Evolutionary conservation across 2,329 filamentous ascomycete species (phyloP).

Genomic region (Epicoccum nigrum): DNA sequence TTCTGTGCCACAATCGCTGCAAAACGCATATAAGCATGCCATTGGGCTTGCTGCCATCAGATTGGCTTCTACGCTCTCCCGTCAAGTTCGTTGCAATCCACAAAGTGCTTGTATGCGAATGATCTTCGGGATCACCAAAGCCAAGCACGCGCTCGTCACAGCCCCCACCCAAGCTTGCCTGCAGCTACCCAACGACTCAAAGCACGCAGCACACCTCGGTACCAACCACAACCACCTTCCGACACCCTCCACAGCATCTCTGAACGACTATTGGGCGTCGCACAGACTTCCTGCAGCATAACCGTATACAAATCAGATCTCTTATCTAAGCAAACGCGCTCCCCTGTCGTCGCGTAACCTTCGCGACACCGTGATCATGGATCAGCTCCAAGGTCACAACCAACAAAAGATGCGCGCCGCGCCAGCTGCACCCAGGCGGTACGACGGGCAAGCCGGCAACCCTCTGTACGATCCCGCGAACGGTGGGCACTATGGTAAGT

Average conservation of each 20-base stretch:
- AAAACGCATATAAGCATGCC: slow-evolving; percentile 36
- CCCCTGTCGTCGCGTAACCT: slow-evolving; percentile 42
- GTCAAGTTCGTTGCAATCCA: neutral
- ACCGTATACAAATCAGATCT: neutral
- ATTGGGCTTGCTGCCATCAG: neutral
- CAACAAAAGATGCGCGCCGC: slow-evolving; percentile 48
- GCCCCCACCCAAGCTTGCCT: slow-evolving; percentile 32
- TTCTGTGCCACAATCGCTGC: slow-evolving; percentile 35
- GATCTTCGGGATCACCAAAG: neutral
- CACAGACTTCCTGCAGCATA: slow-evolving; percentile 7
- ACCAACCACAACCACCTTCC: slow-evolving; percentile 42
- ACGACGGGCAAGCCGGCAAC: slow-evolving; percentile 58
- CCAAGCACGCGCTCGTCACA: slow-evolving; percentile 7
- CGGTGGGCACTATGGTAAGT: slow-evolving; percentile 59
- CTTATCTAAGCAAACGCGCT: slow-evolving; percentile 28
- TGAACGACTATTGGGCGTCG: slow-evolving; percentile 35
- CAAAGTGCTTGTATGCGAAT: neutral
- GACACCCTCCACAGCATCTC: slow-evolving; percentile 36
- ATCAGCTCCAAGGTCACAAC: slow-evolving; percentile 44
- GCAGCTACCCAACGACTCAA: slow-evolving; percentile 40
- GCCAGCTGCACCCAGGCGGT: slow-evolving; percentile 50
- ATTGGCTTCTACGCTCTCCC: neutral
- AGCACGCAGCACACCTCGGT: slow-evolving; percentile 29
- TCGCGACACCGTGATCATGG: slow-evolving; percentile 44
- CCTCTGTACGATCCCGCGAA: slow-evolving; percentile 54